Evolutionary conservation across 2,329 filamentous ascomycete genomes (phyloP).

Genomic region (Gaeumannomyces sp.): DNA sequence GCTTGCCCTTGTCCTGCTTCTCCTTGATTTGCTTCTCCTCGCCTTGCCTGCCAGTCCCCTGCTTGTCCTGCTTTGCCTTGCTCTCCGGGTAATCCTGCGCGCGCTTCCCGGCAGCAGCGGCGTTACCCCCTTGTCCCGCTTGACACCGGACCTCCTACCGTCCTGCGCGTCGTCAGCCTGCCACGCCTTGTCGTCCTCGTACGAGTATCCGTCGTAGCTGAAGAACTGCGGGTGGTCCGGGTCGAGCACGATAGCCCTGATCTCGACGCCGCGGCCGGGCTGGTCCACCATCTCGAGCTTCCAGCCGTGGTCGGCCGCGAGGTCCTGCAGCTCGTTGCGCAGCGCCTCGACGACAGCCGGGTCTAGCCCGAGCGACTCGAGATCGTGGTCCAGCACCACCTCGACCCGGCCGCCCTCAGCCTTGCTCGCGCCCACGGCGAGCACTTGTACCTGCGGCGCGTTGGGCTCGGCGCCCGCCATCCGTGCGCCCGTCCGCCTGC

Average conservation of each 20-base stretch:
- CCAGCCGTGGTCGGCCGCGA: constrained; percentile 70
- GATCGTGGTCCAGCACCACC: constrained; percentile 57
- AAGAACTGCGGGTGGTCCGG: constrained; percentile 3
- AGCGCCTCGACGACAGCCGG: constrained; percentile 63
- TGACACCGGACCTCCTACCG: constrained; percentile 17
- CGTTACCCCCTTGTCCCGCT: constrained; percentile 15
- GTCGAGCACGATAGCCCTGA: constrained; percentile 62
- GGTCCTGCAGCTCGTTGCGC: constrained; percentile 58
- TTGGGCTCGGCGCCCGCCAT: constrained; percentile 9
- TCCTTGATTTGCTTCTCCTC: background rate
- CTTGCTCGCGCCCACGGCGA: constrained; percentile 39
- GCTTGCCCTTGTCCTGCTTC: background rate
- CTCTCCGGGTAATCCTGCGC: constrained; percentile 11
- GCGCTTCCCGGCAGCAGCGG: constrained; percentile 19
- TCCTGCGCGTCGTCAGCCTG: constrained; percentile 30
- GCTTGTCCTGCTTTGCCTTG: background rate
- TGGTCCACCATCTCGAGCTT: constrained; percentile 73
- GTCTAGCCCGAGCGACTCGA: constrained; percentile 62
- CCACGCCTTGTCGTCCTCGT: constrained; percentile 37
- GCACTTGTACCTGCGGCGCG: constrained; percentile 31
- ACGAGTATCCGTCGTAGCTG: background rate
- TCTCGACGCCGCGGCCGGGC: constrained; percentile 52
- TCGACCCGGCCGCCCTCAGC: constrained; percentile 57
- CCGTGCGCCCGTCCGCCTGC: constrained; percentile 21
- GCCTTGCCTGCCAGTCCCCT: background rate